Base-by-base conservation (phyloP, 495 filamentous ascomycete species). In the Pseudomonodictys pantanalensis region DNA sequence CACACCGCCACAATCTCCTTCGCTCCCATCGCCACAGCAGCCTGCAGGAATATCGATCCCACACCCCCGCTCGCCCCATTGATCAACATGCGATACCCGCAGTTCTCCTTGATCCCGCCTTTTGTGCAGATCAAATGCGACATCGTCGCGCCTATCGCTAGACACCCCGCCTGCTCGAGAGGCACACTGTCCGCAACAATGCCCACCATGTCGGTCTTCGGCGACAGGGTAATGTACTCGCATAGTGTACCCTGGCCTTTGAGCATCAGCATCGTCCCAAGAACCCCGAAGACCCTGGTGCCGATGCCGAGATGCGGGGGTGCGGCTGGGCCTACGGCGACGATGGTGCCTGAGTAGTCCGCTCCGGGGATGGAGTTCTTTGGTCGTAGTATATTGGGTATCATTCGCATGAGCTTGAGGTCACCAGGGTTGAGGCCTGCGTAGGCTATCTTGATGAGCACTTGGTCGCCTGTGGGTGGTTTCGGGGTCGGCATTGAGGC, bases 401-500 rank as follows among this genome's bases (percentile, higher is more conserved):
- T 38, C 46, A 72, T 30, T 35, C 68, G 61, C 9, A 75, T 64
- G 48, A 69, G 25, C 28, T 76, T 54, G 3, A 64, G 52, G 45
- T 71, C 70, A 35, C 65, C 73, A 26, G 76, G 74, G 61, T 77
- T 76, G 52, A 79, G 67, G 8, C 74, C 59, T 5, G 73, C 70
- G 63, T 75, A 68, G 51, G 68, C 56, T 33, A 76, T 57, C 41
- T 68, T 65, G 51, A 79, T 41, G 25, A 75, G 70, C 59, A 78
- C 51, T 8, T 48, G 25, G n/a, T 28, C 52, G 20, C 46, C 55
- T 65, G 67, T 38, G 38, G 43, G 52, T 44, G 51, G 18, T 25
- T 30, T 10, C 1, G 30, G 23, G 30, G 51, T 23, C n/a, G 35
- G 42, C 15, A 58, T 18, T 18, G 18, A 15, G n/a, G n/a, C 20